Percentiles rank a stretch among this genome's conserved stretches.
Evolutionary conservation across 2,329 filamentous ascomycete genomes (phyloP).

Genomic region (Penicillium polonicum): DNA sequence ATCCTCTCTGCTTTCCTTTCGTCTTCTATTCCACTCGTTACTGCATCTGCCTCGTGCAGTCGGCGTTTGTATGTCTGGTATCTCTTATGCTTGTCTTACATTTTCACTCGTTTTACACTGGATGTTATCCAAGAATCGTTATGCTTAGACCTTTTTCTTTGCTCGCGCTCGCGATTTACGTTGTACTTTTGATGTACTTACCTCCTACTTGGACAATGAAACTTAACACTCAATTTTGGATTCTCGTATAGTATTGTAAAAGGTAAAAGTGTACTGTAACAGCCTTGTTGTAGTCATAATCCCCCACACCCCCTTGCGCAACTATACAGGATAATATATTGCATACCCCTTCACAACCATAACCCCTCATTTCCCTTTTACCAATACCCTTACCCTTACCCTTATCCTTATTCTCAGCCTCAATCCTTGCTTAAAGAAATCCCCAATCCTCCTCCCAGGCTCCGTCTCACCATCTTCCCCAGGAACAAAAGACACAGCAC

Average conservation of each 20-base stretch:
- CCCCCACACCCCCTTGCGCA: not conserved
- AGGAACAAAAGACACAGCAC: no score
- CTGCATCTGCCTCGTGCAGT: not conserved
- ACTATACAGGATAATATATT: not conserved
- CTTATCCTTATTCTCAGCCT: not conserved
- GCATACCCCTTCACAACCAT: not conserved
- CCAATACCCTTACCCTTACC: not conserved
- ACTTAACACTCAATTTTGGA: not conserved
- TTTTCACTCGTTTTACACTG: not conserved
- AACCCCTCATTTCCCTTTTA: not conserved
- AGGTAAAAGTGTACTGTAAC: not conserved
- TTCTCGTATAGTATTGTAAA: not conserved
- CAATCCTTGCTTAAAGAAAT: not conserved
- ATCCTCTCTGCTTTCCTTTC: not conserved
- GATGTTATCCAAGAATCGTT: not conserved
- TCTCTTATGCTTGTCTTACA: not conserved
- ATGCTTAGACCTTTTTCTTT: not conserved
- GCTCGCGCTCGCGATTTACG: not conserved
- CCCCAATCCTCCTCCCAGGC: no score
- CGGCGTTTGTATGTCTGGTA: not conserved
- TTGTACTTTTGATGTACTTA: not conserved
- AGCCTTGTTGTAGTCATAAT: not conserved
- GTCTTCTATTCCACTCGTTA: not conserved
- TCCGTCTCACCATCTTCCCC: no score
- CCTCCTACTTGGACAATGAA: slow-evolving; percentile 1